These are phyloP conservation scores for Cordyceps pruinosa DNA, from an alignment of 2,329 filamentous ascomycete species.

Conservation along the genomic window DNA sequence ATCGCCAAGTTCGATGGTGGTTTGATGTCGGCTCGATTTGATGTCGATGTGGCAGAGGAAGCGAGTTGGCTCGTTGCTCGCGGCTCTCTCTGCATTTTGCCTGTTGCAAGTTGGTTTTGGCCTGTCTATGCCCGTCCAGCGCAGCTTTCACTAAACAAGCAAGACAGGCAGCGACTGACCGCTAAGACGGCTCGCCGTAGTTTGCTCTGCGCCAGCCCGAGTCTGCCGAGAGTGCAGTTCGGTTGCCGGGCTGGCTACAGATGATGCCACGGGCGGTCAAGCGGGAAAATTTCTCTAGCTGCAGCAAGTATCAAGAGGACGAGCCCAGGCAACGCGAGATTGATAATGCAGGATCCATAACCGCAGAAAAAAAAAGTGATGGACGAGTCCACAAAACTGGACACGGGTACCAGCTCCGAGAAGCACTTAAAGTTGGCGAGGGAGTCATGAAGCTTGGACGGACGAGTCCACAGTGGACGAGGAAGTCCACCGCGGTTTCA, in stretches of 20 bases:
- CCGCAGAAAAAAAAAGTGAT: background rate
- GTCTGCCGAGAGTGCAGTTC: no score
- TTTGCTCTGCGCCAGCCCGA: no score
- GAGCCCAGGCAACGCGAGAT: background rate
- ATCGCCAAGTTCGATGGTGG: slow-evolving; percentile 7
- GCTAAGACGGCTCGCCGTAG: no score
- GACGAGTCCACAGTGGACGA: background rate
- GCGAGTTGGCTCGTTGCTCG: no score
- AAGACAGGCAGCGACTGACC: no score
- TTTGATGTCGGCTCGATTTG: background rate
- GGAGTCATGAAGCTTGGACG: background rate
- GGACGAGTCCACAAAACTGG: slow-evolving; percentile 1
- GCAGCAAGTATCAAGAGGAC: background rate
- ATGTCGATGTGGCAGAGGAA: background rate
- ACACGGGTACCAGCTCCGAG: slow-evolving; percentile 10
- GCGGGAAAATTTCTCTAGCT: background rate
- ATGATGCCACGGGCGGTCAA: no score
- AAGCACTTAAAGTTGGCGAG: background rate
- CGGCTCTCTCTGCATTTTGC: background rate
- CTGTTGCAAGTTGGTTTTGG: background rate
- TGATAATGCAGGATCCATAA: no score
- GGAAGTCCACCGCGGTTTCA: background rate
- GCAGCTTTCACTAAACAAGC: no score
- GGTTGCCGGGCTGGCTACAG: no score
- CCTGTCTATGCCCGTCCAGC: background rate